Evolutionary conservation across 2,329 filamentous ascomycete genomes (phyloP), one percentile per base, ranked within the genome.

Genomic region (Botrytis squamosa): DNA sequence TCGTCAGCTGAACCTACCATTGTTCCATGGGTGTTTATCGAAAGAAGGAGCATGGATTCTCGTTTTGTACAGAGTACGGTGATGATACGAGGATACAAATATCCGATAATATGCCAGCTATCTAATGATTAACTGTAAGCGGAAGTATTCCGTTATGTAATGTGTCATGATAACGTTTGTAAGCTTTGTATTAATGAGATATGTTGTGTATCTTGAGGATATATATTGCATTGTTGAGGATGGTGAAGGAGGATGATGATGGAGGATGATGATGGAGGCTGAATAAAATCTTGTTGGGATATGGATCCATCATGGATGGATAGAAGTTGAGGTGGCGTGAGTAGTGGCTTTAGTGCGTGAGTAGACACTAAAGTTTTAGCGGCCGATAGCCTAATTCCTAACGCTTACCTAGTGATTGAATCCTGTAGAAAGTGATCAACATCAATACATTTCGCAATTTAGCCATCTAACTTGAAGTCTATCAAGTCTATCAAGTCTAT

Each of bases 351-450:
- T 25, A 25, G 22, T 62, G 22, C 16, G 8, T 40, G 25, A 55
- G 12, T 29, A 55, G 38, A 16, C 60, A 63, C 60, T 63, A 63
- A 63, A 63, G 38, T 29, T 63, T 63, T 63, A 63, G 25, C 60
- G 38, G 16, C 16, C 25, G 60, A 29, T 18, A n/a, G 60, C 38
- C 60, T 63, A 42, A 20, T 42, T 63, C 8, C 9, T 29, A n/a
- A 42, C 38, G 38, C 38, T 63, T 29, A 29, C 29, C 29, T 44
- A 44, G 12, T 63, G 22, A 18, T 63, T 63, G 42, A 20, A 42
- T 42, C 7, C 25, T n/a, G 4, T 29, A 38, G 6, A 63, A 63
- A 29, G 18, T 42, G 16, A n/a, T 63, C 18, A n/a, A 10, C 33
- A 55, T 55, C n/a, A 55, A 29, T 29, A 29, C 14, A 16, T 16